Base-by-base conservation (phyloP, 345 rosid species). In the Clarkia xantiana region DNA sequence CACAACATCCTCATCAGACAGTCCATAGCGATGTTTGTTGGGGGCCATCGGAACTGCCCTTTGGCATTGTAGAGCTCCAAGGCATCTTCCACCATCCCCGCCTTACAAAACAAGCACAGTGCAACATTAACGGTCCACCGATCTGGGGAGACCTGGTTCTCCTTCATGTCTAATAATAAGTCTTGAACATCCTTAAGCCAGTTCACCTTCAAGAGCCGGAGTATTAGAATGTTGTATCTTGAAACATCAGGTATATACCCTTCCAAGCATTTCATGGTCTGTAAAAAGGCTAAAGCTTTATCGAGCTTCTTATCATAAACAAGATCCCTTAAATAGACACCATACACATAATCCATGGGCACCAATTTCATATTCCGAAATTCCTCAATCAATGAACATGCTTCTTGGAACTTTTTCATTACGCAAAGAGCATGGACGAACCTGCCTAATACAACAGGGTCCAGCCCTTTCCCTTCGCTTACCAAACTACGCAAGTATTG, bases 61-160 rank as follows among this genome's bases (percentile, higher is more conserved):
- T 79, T 70, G 44, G 76, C 70, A 44, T 75, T 61, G 65, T 76
- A 81, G 63, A 91, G 58, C 52, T 81, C 80, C 10, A 75, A 61
- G 10, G 94, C 96, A 64, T 65, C 80, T 48, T 79, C 80, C 47
- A 80, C 81, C 77, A 77, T 75, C 43, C 98, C 94, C 4, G 78
- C 81, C 63, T 91, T 91, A 60, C 94, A 79, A 59, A 86, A 76
- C 71, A 79, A 91, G 63, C 93, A 79, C 36, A 91, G 66, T 23
- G 77, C 71, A 44, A 80, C 75, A 58, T 73, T 75, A 75, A 83
- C 70, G 0, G 94, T 81, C 36, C 60, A 52, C 66, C 51, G 62
- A 55, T 81, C 75, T 48, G 94, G 84, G 9, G 55, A 59, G 59
- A 86, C 61, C 39, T 64, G 63, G 47, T 50, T 57, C 34, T 75